These are phyloP conservation scores for Xylariaceae sp. DNA, from an alignment of 2,329 filamentous ascomycete species.

Conservation along the genomic window DNA sequence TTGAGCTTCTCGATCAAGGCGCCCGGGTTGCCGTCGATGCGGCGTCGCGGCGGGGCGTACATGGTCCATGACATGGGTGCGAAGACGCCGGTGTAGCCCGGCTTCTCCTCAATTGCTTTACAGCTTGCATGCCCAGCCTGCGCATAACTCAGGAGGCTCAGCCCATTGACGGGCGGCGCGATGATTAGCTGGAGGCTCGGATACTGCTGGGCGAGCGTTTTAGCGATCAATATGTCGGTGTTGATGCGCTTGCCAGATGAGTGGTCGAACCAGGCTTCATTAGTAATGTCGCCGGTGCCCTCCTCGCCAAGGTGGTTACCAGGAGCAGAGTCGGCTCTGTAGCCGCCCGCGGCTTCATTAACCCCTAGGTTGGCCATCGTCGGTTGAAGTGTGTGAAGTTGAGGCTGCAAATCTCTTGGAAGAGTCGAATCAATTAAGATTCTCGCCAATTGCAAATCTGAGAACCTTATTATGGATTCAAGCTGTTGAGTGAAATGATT, in stretches of 20 bases:
- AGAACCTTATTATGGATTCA: too few relatives aligned
- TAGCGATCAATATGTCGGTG: conserved; percentile 51
- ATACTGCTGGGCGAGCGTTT: conserved; percentile 50
- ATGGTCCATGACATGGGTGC: conserved; percentile 46
- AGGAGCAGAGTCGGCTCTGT: background rate
- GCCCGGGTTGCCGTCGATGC: conserved; percentile 48
- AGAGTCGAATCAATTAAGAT: too few relatives aligned
- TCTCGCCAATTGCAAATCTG: too few relatives aligned
- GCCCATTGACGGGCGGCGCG: conserved; percentile 39
- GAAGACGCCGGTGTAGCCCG: conserved; percentile 45
- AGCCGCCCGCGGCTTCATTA: background rate
- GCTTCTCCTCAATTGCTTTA: conserved; percentile 33
- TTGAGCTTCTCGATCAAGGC: conserved; percentile 40
- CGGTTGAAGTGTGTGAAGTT: too few relatives aligned
- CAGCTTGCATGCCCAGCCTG: conserved; percentile 47
- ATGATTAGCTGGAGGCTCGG: conserved; percentile 50
- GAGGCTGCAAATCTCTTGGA: too few relatives aligned
- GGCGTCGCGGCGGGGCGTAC: conserved; percentile 49
- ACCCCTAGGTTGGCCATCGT: background rate
- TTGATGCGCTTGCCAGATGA: conserved; percentile 48
- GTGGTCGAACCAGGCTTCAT: conserved; percentile 48
- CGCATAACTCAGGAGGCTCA: conserved; percentile 51
- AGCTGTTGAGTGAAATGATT: too few relatives aligned
- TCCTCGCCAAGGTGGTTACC: conserved; percentile 1
- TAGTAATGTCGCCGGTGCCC: conserved; percentile 25